These are phyloP conservation scores for Arabis alpina DNA, from an alignment of 345 rosid genomes.

Conservation along the genomic window DNA sequence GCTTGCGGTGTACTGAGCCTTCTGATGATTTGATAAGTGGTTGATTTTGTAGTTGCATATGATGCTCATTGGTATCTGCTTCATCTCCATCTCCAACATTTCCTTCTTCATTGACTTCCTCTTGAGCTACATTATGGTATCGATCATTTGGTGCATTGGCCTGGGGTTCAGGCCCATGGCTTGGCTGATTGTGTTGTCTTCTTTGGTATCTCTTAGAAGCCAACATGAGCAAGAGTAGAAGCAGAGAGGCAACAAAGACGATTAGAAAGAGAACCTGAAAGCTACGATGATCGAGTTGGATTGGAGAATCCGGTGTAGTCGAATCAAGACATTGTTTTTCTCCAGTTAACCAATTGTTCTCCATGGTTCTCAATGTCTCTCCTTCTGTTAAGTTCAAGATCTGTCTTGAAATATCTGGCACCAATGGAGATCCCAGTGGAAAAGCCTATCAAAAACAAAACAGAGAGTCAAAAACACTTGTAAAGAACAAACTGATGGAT, in stretches of 20 bases:
- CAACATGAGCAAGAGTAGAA: conserved; percentile 32
- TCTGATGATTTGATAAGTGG: too few relatives aligned
- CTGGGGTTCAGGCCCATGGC: too few relatives aligned
- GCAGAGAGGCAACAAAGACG: conserved; percentile 43
- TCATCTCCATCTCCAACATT: conserved; percentile 1
- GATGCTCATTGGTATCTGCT: not conserved
- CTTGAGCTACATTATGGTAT: not conserved
- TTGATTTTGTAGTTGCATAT: not conserved
- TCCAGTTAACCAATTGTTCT: conserved; percentile 42
- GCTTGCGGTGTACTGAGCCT: too few relatives aligned
- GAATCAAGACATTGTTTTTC: conserved; percentile 34
- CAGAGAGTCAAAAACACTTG: not conserved
- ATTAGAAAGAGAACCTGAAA: conserved; percentile 56
- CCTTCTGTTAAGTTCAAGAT: conserved; percentile 50
- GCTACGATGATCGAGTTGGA: conserved; percentile 47
- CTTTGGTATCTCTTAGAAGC: not conserved
- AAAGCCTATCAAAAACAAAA: conserved; percentile 44
- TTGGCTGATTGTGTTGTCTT: too few relatives aligned
- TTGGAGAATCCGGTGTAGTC: conserved; percentile 34
- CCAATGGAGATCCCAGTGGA: conserved; percentile 52
- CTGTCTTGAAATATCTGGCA: conserved; percentile 51
- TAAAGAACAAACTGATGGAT: not conserved
- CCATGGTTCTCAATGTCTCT: conserved; percentile 41
- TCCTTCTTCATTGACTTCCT: conserved; percentile 3
- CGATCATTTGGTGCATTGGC: not conserved